Evolutionary conservation across 352 stramenopile species (phyloP).

Genomic region (Globisporangium cylindrosporum): DNA sequence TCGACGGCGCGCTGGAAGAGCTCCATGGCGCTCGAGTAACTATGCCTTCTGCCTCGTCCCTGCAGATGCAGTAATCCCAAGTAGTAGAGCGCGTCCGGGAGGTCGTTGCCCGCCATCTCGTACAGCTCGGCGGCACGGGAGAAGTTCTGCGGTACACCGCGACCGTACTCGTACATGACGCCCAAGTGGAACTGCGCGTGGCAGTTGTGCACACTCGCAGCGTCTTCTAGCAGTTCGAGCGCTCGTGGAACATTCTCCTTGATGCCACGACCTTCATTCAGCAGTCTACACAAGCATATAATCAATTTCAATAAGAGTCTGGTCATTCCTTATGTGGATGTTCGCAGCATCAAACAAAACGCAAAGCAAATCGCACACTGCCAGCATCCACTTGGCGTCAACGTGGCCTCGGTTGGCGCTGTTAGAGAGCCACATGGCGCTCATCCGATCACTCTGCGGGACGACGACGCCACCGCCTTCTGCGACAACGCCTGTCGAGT

Average conservation of each 20-base stretch:
- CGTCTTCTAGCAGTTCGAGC: conserved; percentile 31
- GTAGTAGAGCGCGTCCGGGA: conserved; percentile 56
- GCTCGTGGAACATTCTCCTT: conserved; percentile 28
- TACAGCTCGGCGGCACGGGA: conserved; percentile 35
- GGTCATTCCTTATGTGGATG: no score
- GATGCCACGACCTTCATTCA: conserved; percentile 40
- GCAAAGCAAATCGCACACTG: conserved; percentile 22
- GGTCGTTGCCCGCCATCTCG: conserved; percentile 20
- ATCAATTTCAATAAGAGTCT: neutral
- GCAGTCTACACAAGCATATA: conserved; percentile 23
- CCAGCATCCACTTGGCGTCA: conserved; percentile 56
- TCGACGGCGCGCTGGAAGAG: conserved; percentile 43
- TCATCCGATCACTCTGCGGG: conserved; percentile 28
- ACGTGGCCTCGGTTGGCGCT: conserved; percentile 34
- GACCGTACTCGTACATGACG: conserved; percentile 53
- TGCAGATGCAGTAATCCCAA: conserved; percentile 43
- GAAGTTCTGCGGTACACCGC: conserved; percentile 34
- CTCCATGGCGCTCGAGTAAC: conserved; percentile 25
- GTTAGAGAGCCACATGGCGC: conserved; percentile 36
- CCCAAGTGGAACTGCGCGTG: conserved; percentile 42
- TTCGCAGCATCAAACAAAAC: no score
- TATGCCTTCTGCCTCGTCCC: conserved; percentile 44
- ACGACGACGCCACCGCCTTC: conserved; percentile 12
- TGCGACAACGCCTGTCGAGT: conserved; percentile 13
- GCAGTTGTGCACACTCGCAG: conserved; percentile 19